Conservation (phyloP, 2,329 filamentous ascomycete genomes). For the Scortechinia acanthostroma region DNA sequence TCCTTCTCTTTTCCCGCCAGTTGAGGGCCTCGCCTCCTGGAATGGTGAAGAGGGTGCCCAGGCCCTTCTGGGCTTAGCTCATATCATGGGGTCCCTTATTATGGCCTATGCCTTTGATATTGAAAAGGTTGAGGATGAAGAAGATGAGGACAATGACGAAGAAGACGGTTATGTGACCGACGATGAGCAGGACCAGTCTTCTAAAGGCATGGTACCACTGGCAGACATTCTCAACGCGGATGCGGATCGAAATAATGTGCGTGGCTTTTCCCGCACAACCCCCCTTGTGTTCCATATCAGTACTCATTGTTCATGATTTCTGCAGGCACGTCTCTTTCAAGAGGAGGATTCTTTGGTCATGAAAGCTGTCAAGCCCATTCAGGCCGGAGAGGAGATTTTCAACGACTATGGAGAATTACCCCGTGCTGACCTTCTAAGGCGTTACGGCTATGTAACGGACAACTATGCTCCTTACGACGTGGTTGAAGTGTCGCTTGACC, state of each 20-base stretch:
- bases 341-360: slow-evolving; percentile 56
- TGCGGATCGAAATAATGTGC: slow-evolving; percentile 73
- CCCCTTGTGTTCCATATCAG: neutral
- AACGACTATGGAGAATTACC: slow-evolving; percentile 86
- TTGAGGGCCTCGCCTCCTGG: slow-evolving; percentile 18
- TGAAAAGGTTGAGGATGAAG: slow-evolving; percentile 31
- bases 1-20: slow-evolving; percentile 33
- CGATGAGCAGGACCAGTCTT: slow-evolving; percentile 44
- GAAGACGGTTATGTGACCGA: slow-evolving; percentile 56
- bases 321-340: slow-evolving; percentile 44
- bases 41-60: slow-evolving; percentile 23
- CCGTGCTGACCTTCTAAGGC: slow-evolving; percentile 72
- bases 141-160: slow-evolving; percentile 6
- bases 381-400: slow-evolving; percentile 68
- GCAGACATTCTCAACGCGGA: slow-evolving; percentile 87
- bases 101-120: slow-evolving; percentile 93
- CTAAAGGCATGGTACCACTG: slow-evolving; percentile 84
- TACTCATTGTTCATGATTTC: slow-evolving; percentile 5
- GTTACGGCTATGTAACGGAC: slow-evolving; percentile 81
- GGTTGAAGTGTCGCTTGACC: slow-evolving; percentile 64
- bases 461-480: slow-evolving; percentile 76
- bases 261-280: slow-evolving; percentile 27
- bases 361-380: slow-evolving; percentile 62
- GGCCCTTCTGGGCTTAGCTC: slow-evolving; percentile 45
- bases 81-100: slow-evolving; percentile 79